Conservation (phyloP, 164 flowering plant species). For the Berberis vulgaris region DNA sequence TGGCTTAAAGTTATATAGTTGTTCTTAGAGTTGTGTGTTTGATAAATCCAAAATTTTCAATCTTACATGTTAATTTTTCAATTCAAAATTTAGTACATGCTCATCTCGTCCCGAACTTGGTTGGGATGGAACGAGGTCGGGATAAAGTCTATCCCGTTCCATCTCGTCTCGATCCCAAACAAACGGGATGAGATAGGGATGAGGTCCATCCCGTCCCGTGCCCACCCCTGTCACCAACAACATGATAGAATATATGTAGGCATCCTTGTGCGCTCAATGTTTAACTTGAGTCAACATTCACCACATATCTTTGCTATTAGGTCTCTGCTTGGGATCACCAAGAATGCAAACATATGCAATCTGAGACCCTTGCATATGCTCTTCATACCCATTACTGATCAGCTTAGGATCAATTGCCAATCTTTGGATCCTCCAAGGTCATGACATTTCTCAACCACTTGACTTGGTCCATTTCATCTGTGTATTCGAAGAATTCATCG, state of each 20-base stretch:
- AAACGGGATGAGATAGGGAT: no score
- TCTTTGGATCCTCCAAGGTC: constrained; percentile 55
- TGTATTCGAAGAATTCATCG: constrained; percentile 62
- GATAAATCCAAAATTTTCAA: no score
- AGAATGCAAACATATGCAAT: constrained; percentile 85
- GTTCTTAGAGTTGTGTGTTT: no score
- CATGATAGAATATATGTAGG: neutral
- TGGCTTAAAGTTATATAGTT: no score
- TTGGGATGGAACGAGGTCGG: no score
- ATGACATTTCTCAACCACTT: constrained; percentile 85
- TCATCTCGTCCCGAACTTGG: no score
- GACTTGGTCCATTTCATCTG: constrained; percentile 62
- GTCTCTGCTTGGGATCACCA: constrained; percentile 79
- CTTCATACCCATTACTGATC: constrained; percentile 55
- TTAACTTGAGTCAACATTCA: constrained; percentile 68
- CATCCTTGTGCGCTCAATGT: constrained; percentile 14
- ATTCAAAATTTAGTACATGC: no score
- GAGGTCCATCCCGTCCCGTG: no score
- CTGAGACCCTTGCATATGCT: constrained; percentile 74
- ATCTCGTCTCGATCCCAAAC: no score
- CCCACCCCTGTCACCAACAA: no score
- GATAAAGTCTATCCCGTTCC: no score
- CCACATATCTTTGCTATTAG: constrained; percentile 73
- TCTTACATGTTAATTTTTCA: no score
- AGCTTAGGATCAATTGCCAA: constrained; percentile 62